Base-by-base conservation (phyloP, 2,329 filamentous ascomycete genomes). In the Colletotrichum coccodes region DNA sequence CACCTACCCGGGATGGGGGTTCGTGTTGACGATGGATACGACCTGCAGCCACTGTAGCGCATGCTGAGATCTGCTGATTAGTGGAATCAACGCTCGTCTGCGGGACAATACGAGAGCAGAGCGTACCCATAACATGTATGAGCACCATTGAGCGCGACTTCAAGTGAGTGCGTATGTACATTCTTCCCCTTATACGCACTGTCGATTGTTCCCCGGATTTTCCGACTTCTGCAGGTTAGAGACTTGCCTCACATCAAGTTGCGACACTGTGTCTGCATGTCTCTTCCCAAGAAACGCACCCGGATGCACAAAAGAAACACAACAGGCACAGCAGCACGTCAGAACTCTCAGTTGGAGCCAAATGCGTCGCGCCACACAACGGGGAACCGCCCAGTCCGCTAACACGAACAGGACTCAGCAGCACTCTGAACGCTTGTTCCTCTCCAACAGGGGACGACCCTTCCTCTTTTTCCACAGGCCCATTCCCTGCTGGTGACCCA, bases 381-480 rank as follows among this genome's bases (percentile, higher is more conserved):
- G 38, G 53, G 18, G 42, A 36, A 36, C 58, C 58, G 58, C 28
- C 42, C 50, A 46, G 64, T 40, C 64, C 44, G 60, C 60, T 64
- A 53, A 53, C 28, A 67, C 50, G 50, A 67, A 56, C 42, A 32
- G 54, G 38, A 23, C 14, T 26, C 52, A 40, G 21, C 52, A 57
- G 14, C 53, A 3, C 36, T 56, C 54, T 34, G 28, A 11, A 21
- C 30, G 21, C 40, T 14, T 11, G 50, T 62, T 58, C 47, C 44
- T 56, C 36, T 34, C 32, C 30, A 46, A 44, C 54, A 68, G 54
- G 65, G 61, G 46, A 60, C 14, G 61, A 65, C 65, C 65, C 61
- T 68, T 68, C 54, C 61, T 65, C 38, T 60, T 68, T 56, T 44
- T 26, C 60, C 61, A 61, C 66, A 66, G 66, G 66, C 66, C 49